These are phyloP conservation scores for Candida ortonii DNA, from an alignment of 805 yeast species.

Conservation along the genomic window DNA sequence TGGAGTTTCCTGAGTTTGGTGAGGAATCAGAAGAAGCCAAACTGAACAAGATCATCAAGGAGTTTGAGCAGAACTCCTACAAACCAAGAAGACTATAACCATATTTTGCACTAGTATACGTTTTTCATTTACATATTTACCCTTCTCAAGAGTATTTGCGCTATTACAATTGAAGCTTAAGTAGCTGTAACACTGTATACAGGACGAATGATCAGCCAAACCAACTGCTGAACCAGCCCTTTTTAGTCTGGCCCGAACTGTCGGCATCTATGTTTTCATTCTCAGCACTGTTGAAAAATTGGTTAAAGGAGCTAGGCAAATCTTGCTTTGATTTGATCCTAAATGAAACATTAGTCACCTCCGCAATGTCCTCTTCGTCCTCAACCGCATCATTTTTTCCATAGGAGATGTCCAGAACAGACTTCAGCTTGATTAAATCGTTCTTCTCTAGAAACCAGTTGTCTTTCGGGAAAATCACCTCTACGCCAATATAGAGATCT, in stretches of 20 bases:
- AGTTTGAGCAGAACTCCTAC: conserved; percentile 21
- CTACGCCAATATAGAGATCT: conserved; percentile 66
- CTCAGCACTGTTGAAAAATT: conserved; percentile 25
- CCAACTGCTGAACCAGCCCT: conserved; percentile 29
- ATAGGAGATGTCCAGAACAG: conserved; percentile 44
- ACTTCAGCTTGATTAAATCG: conserved; percentile 54
- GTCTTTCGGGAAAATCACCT: conserved; percentile 79
- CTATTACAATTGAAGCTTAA: too few species aligned
- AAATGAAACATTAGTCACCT: conserved; percentile 24
- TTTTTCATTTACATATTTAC: not conserved
- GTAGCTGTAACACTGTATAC: too few species aligned
- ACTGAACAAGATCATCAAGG: conserved; percentile 20
- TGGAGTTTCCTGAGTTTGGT: conserved; percentile 27
- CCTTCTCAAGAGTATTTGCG: too few species aligned
- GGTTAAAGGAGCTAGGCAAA: conserved; percentile 30
- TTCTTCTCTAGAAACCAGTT: conserved; percentile 77
- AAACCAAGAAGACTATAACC: conserved; percentile 23
- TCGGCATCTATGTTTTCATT: conserved; percentile 28
- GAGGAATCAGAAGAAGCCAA: conserved; percentile 21
- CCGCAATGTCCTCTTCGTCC: conserved; percentile 24
- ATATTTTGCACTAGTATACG: not conserved
- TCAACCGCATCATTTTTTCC: conserved; percentile 15
- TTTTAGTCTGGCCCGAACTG: conserved; percentile 21
- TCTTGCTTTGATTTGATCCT: conserved; percentile 21
- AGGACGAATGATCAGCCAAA: conserved; percentile 12